phyloP scores from a whole-genome alignment of 176 grass and related monocot genomes.

The Aegilops longissima region DNA sequence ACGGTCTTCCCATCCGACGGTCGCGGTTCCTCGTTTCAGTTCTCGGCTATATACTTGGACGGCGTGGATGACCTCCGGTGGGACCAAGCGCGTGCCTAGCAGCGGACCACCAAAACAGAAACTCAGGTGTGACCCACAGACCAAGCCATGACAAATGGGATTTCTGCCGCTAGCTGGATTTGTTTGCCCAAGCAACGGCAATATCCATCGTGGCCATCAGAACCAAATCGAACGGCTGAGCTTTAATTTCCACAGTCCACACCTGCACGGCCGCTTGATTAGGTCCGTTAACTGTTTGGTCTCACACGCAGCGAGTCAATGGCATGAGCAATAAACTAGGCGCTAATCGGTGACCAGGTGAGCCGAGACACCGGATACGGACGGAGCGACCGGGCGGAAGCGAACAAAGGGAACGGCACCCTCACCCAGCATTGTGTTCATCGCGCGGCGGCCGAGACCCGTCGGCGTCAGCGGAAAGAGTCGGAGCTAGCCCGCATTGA shows the following conservation, averaged over 20 bases:
- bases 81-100: slow-evolving; percentile 5
- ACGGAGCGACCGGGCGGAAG: background rate
- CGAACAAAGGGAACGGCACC: background rate
- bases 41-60: background rate
- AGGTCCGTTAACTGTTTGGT: background rate
- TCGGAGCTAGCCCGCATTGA: background rate
- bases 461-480: slow-evolving; percentile 18
- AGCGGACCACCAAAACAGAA: background rate
- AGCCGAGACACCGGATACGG: background rate
- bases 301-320: background rate
- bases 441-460: slow-evolving; percentile 22
- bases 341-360: background rate
- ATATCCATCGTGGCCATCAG: background rate
- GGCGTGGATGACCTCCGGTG: background rate
- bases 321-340: background rate
- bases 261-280: background rate
- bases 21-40: background rate
- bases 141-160: background rate
- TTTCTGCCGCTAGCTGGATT: background rate
- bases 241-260: background rate
- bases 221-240: slow-evolving; percentile 20
- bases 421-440: slow-evolving; percentile 23
- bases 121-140: background rate
- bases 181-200: background rate
- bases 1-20: background rate